Evolutionary conservation across 176 grass and related monocot species (phyloP).

Genomic region (Lolium rigidum): DNA sequence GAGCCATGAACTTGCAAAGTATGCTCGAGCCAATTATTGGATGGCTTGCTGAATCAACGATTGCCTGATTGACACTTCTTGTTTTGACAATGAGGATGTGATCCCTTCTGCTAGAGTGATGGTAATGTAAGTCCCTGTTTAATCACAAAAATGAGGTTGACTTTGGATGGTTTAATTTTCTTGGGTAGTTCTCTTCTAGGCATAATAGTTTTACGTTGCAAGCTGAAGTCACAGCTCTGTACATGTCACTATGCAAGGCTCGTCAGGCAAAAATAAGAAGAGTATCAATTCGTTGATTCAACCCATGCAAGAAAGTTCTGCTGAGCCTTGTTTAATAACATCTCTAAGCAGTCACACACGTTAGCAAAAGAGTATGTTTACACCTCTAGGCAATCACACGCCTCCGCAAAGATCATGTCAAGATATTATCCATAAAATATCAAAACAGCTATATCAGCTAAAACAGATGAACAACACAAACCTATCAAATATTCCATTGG

Average conservation of each 20-base stretch:
- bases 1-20: not conserved
- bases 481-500: constrained; percentile 31
- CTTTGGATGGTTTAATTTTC: not conserved
- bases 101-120: not conserved
- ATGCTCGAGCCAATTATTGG: not conserved
- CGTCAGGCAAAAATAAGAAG: not conserved
- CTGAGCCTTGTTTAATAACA: not conserved
- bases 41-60: not conserved
- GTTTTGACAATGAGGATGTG: not conserved
- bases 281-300: not conserved
- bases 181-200: not conserved
- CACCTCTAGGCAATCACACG: not conserved
- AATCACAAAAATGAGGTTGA: not conserved
- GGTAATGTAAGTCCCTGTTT: not conserved
- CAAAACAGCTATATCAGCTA: not conserved
- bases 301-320: not conserved
- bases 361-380: too few relatives aligned
- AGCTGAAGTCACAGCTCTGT: not conserved
- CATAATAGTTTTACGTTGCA: not conserved
- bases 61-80: not conserved
- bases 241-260: not conserved
- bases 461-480: not conserved
- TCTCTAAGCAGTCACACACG: not conserved
- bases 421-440: not conserved
- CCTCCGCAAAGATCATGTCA: not conserved